Percentiles rank a stretch among this genome's conserved stretches.
Evolutionary conservation across 2,329 filamentous ascomycete species (phyloP).

Genomic region (Alternaria gaisen): DNA sequence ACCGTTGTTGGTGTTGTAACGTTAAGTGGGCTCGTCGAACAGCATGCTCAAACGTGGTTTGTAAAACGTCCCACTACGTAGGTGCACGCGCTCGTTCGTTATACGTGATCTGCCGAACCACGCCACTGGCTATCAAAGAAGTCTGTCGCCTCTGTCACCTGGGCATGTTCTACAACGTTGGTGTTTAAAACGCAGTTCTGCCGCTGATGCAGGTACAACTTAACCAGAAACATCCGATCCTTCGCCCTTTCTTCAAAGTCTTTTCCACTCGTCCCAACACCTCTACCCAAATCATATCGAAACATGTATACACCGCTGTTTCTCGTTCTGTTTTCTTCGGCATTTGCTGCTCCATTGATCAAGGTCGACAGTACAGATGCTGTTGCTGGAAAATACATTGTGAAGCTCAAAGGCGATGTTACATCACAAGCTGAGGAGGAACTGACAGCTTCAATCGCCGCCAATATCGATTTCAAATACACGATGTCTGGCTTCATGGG

Average conservation of each 20-base stretch:
- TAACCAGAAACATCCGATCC: not conserved
- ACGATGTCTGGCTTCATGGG: slow-evolving; percentile 49
- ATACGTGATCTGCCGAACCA: not conserved
- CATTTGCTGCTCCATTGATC: not conserved
- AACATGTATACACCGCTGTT: not conserved
- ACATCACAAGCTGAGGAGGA: slow-evolving; percentile 27
- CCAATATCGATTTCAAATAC: slow-evolving; percentile 42
- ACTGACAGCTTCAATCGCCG: slow-evolving; percentile 29
- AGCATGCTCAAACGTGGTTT: slow-evolving; percentile 1
- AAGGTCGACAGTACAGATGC: not conserved
- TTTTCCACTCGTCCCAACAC: not conserved
- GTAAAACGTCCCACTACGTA: slow-evolving; percentile 11
- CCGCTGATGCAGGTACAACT: not conserved
- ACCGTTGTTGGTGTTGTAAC: not conserved
- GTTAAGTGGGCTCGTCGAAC: not conserved
- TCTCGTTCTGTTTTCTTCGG: not conserved
- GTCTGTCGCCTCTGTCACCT: not conserved
- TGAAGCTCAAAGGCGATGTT: slow-evolving; percentile 53
- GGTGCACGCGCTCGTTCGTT: slow-evolving; percentile 4
- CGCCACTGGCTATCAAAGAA: not conserved
- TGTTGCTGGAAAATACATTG: slow-evolving; percentile 36
- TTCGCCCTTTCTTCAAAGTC: not conserved
- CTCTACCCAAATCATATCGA: not conserved
- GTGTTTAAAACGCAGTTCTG: slow-evolving; percentile 5
- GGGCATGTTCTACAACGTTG: not conserved